Conservation (phyloP, 768 basidiomycete genomes). For the Mrakia blollopis region DNA sequence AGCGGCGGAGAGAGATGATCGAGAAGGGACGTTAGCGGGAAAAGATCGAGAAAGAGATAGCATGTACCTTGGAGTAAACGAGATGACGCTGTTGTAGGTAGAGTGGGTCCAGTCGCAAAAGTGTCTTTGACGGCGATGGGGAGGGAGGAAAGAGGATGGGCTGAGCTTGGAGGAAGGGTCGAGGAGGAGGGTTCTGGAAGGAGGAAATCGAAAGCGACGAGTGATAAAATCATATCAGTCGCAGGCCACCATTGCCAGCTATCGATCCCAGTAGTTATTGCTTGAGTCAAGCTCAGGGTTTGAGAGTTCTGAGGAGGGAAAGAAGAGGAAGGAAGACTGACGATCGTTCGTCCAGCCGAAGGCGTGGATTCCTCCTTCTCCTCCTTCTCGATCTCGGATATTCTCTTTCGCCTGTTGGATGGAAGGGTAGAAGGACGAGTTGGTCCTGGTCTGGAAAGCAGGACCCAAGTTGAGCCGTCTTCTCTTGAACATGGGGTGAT, state of each 20-base stretch:
- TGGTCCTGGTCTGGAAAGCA: background rate
- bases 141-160: slow-evolving; percentile 20
- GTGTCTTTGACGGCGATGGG: slow-evolving; percentile 76
- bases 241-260: background rate
- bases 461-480: background rate
- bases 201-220: background rate
- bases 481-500: slow-evolving; percentile 7
- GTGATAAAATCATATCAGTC: background rate
- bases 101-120: slow-evolving; percentile 58
- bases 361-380: slow-evolving; percentile 24
- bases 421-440: background rate
- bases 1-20: background rate
- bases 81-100: slow-evolving; percentile 75
- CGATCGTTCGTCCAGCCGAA: slow-evolving; percentile 12
- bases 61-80: slow-evolving; percentile 60
- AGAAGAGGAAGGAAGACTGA: background rate
- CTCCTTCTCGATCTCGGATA: slow-evolving; percentile 17
- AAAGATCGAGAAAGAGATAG: background rate
- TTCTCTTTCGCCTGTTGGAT: slow-evolving; percentile 23
- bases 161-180: background rate
- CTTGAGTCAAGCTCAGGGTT: background rate
- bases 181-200: background rate
- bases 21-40: background rate
- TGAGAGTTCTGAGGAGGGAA: background rate
- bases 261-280: background rate